Conservation (phyloP, 179 eudicot species). For the Silene vulgaris region DNA sequence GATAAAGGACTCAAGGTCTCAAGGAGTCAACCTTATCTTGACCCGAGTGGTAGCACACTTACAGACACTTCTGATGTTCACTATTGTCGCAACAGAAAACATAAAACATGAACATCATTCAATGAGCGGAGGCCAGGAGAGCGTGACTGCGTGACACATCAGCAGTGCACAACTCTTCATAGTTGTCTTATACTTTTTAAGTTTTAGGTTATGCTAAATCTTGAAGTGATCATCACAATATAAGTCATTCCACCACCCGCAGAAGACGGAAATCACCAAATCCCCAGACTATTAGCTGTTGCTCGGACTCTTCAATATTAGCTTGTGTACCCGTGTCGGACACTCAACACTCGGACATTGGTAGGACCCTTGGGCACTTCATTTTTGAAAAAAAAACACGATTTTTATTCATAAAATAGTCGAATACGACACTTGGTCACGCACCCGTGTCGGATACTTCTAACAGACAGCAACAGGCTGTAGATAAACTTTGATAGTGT, state of each 20-base stretch:
- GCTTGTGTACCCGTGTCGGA: no score
- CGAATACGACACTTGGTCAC: no score
- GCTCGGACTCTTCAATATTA: no score
- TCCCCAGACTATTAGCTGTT: background rate
- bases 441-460: no score
- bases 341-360: no score
- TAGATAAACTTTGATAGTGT: background rate
- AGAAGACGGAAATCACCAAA: background rate
- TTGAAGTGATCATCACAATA: background rate
- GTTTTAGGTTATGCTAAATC: background rate
- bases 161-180: no score
- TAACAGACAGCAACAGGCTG: no score
- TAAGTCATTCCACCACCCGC: conserved; percentile 7
- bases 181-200: background rate
- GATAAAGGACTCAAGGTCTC: background rate
- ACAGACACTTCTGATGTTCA: background rate
- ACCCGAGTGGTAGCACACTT: background rate
- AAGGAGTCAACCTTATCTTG: background rate
- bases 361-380: no score
- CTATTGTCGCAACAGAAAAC: background rate
- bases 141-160: no score
- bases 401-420: no score
- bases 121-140: no score
- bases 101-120: background rate
- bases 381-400: no score